A percentile compares a stretch with the other conserved stretches of the same genome.
These are phyloP conservation scores for Rosa lucieae DNA, from an alignment of 306 rosid genomes.

Conservation along the genomic window DNA sequence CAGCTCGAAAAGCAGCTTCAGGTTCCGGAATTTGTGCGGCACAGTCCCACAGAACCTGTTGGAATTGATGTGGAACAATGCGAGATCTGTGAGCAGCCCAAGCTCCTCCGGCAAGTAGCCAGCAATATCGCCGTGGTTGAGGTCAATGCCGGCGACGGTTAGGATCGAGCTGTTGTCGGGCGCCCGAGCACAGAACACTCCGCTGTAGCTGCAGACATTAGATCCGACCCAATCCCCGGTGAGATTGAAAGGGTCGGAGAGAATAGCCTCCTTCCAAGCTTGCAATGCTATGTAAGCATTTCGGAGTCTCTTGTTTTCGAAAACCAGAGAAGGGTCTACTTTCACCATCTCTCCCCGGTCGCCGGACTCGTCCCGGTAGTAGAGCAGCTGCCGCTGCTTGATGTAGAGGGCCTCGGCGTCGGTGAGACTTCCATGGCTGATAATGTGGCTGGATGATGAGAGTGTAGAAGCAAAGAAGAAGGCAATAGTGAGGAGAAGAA, in stretches of 20 bases:
- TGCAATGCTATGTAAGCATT: constrained; percentile 77
- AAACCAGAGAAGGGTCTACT: constrained; percentile 64
- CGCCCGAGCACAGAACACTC: constrained; percentile 73
- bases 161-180: constrained; percentile 53
- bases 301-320: constrained; percentile 61
- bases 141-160: constrained; percentile 93
- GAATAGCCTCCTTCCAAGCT: constrained; percentile 82
- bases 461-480: constrained; percentile 17
- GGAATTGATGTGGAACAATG: constrained; percentile 74
- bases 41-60: constrained; percentile 91
- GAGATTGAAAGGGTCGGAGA: constrained; percentile 69
- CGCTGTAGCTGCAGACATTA: constrained; percentile 60
- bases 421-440: constrained; percentile 55
- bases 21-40: constrained; percentile 56
- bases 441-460: constrained; percentile 9
- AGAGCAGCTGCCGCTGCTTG: constrained; percentile 78
- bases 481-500: constrained; percentile 21
- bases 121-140: constrained; percentile 94
- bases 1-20: constrained; percentile 65
- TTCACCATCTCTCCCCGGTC: constrained; percentile 76
- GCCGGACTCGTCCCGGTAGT: constrained; percentile 75
- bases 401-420: constrained; percentile 56
- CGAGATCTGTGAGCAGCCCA: constrained; percentile 66
- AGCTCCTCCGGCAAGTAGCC: constrained; percentile 93
- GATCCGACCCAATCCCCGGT: constrained; percentile 75